Conservation (phyloP, 2,329 filamentous ascomycete genomes). For the Tolypocladium cylindrosporum region DNA sequence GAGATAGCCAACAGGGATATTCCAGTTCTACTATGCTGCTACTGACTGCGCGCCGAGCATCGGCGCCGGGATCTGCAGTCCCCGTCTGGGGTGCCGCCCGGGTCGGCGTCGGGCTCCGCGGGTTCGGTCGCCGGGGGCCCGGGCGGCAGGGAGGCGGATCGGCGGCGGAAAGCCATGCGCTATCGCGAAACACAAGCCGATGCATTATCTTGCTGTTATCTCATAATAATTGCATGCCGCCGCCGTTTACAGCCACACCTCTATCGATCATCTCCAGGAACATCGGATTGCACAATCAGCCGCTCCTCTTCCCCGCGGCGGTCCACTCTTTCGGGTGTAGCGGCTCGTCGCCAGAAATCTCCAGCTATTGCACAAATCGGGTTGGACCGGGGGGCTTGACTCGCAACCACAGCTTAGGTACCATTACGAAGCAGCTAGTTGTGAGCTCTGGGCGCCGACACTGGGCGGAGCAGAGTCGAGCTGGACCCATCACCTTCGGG, state of each 20-base stretch:
- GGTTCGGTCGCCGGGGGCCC: not conserved
- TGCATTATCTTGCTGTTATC: not conserved
- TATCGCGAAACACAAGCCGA: not conserved
- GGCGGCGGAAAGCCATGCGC: not conserved
- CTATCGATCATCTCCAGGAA: not conserved
- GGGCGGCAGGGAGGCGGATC: not conserved
- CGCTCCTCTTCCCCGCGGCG: not conserved
- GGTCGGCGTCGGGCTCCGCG: not conserved
- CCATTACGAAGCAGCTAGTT: not conserved
- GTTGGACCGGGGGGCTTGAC: not conserved
- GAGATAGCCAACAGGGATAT: not conserved
- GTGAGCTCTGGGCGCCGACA: not conserved
- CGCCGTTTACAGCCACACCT: too few relatives aligned
- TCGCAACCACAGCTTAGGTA: not conserved
- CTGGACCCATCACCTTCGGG: not conserved
- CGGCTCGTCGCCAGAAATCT: not conserved
- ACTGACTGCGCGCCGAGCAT: not conserved
- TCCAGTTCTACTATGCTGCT: not conserved
- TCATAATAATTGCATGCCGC: not conserved
- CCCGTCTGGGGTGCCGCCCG: not conserved
- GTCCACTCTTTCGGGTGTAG: not conserved
- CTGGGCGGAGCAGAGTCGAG: not conserved
- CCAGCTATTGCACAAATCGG: not conserved
- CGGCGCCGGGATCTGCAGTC: not conserved
- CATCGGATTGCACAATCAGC: not conserved